Percentiles rank a stretch among this genome's conserved stretches.
phyloP scores from a whole-genome alignment of 192 early-diverging fungal species.

The Haplosporangium gracile region DNA sequence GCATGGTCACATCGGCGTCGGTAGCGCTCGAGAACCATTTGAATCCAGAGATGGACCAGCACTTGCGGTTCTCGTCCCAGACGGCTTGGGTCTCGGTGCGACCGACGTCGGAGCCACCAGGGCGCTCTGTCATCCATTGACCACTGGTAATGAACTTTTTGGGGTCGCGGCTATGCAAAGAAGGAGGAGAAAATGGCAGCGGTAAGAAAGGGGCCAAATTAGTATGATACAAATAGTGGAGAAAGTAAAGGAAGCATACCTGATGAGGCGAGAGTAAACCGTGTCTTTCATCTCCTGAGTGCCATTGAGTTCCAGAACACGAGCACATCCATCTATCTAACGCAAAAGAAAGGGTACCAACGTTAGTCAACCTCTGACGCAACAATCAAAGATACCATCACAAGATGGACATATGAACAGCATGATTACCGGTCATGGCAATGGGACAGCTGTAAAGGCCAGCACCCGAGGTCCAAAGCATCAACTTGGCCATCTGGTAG shows the following conservation, averaged over 20 bases:
- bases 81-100: constrained; percentile 73
- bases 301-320: constrained; percentile 70
- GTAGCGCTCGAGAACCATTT: constrained; percentile 86
- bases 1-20: constrained; percentile 76
- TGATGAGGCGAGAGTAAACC: constrained; percentile 59
- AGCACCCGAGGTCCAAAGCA: constrained; percentile 65
- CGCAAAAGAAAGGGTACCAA: background rate
- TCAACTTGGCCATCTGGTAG: constrained; percentile 77
- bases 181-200: background rate
- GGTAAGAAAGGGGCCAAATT: background rate
- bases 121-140: constrained; percentile 86
- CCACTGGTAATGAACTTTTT: constrained; percentile 71
- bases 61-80: constrained; percentile 46
- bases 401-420: too few relatives aligned
- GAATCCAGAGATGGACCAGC: constrained; percentile 71
- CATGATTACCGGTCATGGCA: constrained; percentile 71
- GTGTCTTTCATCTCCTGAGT: constrained; percentile 65
- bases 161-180: constrained; percentile 67
- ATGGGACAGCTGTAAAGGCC: constrained; percentile 76
- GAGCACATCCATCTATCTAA: constrained; percentile 69
- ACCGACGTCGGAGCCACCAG: constrained; percentile 75
- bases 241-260: constrained; percentile 24
- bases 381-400: too few relatives aligned
- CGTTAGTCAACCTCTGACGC: background rate
- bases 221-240: background rate